A percentile compares a stretch with the other conserved stretches of the same genome.
Conservation (phyloP, 495 filamentous ascomycete genomes). For the Pseudoneurospora amorphoporcata region DNA sequence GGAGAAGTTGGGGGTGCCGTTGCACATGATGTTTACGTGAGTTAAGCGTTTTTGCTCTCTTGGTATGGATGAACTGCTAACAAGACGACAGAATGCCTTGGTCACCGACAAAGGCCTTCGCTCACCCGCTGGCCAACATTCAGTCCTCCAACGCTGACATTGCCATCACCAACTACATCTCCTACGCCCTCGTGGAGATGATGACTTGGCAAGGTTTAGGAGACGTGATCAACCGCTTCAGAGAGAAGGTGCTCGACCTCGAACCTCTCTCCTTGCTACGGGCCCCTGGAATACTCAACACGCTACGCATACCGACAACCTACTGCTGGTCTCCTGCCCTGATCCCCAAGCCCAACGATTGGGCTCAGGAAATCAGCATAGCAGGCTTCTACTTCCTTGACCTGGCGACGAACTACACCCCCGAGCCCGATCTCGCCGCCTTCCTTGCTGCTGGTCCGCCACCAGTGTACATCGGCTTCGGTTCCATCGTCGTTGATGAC, state of each 20-base stretch:
- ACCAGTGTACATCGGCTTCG: conserved; percentile 75
- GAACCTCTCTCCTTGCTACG: conserved; percentile 53
- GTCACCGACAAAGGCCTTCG: conserved; percentile 53
- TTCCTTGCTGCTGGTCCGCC: conserved; percentile 52
- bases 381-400: conserved; percentile 58
- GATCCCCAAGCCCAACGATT: conserved; percentile 56
- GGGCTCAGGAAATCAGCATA: conserved; percentile 51
- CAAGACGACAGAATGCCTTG: conserved; percentile 39
- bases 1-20: conserved; percentile 51
- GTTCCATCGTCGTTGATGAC: conserved; percentile 72
- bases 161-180: conserved; percentile 56
- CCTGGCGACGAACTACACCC: conserved; percentile 48
- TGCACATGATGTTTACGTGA: conserved; percentile 55
- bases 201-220: conserved; percentile 56
- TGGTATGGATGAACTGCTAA: neutral
- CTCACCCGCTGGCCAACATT: conserved; percentile 61
- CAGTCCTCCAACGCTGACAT: conserved; percentile 48
- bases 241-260: conserved; percentile 46
- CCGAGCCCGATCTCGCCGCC: conserved; percentile 39
- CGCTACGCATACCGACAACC: conserved; percentile 51
- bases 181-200: conserved; percentile 61
- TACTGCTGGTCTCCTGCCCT: conserved; percentile 59
- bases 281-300: conserved; percentile 52
- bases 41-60: neutral
- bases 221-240: conserved; percentile 56